phyloP scores from a whole-genome alignment of 148 eudicot species.

The Arctostaphylos glauca region DNA sequence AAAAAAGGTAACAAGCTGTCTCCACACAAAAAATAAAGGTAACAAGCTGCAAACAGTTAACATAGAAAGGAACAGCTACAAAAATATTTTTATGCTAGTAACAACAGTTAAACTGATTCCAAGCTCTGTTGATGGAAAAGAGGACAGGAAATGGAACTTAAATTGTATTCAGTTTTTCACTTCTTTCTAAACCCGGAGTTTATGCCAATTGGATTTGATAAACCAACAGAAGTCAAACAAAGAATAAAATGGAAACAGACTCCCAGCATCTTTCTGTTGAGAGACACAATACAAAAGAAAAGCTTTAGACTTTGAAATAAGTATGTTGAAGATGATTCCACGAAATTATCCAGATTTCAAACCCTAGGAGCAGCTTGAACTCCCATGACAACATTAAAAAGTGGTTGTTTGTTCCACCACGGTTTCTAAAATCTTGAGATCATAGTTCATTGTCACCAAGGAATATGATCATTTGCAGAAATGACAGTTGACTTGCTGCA shows the following conservation, averaged over 20 bases:
- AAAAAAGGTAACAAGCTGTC: too few species aligned
- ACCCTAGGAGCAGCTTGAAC: neutral
- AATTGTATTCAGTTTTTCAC: neutral
- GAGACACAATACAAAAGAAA: neutral
- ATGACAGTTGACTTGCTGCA: too few species aligned
- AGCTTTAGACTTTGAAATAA: neutral
- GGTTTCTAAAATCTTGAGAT: too few species aligned
- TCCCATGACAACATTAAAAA: neutral
- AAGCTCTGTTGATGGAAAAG: neutral
- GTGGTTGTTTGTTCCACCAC: too few species aligned
- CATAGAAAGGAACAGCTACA: neutral
- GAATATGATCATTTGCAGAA: too few species aligned
- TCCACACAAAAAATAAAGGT: neutral
- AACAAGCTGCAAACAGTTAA: neutral
- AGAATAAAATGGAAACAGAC: neutral
- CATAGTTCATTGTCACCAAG: too few species aligned
- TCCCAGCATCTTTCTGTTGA: neutral
- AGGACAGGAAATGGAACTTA: constrained; percentile 5
- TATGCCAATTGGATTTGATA: neutral
- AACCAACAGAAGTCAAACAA: neutral
- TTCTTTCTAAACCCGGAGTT: neutral
- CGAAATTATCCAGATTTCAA: neutral
- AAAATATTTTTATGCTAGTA: neutral
- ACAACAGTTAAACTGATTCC: neutral
- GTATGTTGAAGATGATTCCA: neutral